phyloP scores from a whole-genome alignment of 2,329 filamentous ascomycete species.

The Colletotrichum musae region DNA sequence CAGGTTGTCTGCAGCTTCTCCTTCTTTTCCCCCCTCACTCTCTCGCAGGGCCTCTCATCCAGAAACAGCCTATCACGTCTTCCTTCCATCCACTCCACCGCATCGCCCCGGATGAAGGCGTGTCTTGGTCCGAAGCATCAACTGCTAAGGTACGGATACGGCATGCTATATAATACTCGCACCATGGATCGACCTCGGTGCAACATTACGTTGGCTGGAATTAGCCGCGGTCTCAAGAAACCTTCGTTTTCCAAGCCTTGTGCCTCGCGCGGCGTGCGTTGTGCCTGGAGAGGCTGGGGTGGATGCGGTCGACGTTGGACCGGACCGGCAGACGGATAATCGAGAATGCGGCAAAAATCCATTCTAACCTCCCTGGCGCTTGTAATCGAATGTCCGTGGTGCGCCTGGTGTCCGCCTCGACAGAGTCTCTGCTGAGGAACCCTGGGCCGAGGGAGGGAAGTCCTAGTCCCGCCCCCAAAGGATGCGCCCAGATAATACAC shows the following conservation, averaged over 20 bases:
- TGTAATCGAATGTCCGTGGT: constrained; percentile 24
- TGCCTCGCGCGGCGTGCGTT: not conserved
- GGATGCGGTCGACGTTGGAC: too few relatives aligned
- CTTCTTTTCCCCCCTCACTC: not conserved
- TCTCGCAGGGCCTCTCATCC: not conserved
- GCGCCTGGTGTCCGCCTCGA: constrained; percentile 17
- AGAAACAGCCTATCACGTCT: not conserved
- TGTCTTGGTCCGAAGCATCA: not conserved
- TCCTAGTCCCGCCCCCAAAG: constrained; percentile 1
- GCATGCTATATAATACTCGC: not conserved
- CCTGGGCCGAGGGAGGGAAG: not conserved
- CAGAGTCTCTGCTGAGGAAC: constrained; percentile 19
- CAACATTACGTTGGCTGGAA: constrained; percentile 18
- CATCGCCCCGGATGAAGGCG: not conserved
- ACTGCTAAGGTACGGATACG: constrained; percentile 2
- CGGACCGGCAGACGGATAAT: too few relatives aligned
- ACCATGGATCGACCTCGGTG: not conserved
- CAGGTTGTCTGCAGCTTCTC: constrained; percentile 9
- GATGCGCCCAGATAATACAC: constrained; percentile 20
- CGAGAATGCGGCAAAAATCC: too few relatives aligned
- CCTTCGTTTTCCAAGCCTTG: not conserved
- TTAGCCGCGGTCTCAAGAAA: constrained; percentile 19
- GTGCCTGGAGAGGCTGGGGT: not conserved
- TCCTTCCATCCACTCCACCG: not conserved
- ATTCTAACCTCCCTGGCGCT: constrained; percentile 3